Conservation (phyloP, 2,329 filamentous ascomycete genomes). For the Arachnomyces sp. region DNA sequence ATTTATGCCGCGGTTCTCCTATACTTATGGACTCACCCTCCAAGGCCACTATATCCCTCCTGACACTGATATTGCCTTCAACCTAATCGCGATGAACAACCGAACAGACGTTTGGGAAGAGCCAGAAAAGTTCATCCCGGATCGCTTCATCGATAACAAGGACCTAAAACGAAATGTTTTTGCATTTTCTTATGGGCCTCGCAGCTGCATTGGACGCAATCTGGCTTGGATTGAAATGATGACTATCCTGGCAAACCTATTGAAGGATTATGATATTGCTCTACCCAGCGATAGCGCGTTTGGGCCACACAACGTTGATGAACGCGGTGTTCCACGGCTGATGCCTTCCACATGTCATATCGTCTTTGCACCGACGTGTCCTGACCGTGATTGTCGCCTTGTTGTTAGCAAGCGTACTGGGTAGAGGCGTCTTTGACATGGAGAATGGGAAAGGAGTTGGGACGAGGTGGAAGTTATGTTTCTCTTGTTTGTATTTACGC, state of each 20-base stretch:
- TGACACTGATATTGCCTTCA: slow-evolving; percentile 2
- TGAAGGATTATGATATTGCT: slow-evolving; percentile 2
- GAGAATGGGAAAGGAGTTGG: no score
- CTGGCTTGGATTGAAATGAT: slow-evolving; percentile 4
- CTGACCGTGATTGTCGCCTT: slow-evolving; percentile 3
- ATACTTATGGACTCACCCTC: not conserved
- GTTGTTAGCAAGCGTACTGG: no score
- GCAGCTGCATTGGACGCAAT: slow-evolving; percentile 1
- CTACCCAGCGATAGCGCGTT: slow-evolving; percentile 1
- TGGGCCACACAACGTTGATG: slow-evolving; percentile 3
- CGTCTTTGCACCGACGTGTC: slow-evolving; percentile 2
- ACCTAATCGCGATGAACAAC: slow-evolving; percentile 3
- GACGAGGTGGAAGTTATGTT: no score
- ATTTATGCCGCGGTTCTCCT: slow-evolving; percentile 2
- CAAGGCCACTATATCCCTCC: slow-evolving; percentile 2
- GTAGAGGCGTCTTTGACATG: no score
- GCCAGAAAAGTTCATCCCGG: slow-evolving; percentile 1
- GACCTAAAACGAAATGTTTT: slow-evolving; percentile 1
- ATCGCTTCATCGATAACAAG: slow-evolving; percentile 3
- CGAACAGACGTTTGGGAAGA: slow-evolving; percentile 1
- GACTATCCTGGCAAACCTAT: slow-evolving; percentile 2
- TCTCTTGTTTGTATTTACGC: no score
- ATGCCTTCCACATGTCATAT: slow-evolving; percentile 2
- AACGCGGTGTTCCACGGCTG: not conserved
- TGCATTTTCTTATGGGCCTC: slow-evolving; percentile 3